A percentile compares a stretch with the other conserved stretches of the same genome.
phyloP scores from a whole-genome alignment of 169 alveolate species.

The Gregarina niphandrodes region DNA sequence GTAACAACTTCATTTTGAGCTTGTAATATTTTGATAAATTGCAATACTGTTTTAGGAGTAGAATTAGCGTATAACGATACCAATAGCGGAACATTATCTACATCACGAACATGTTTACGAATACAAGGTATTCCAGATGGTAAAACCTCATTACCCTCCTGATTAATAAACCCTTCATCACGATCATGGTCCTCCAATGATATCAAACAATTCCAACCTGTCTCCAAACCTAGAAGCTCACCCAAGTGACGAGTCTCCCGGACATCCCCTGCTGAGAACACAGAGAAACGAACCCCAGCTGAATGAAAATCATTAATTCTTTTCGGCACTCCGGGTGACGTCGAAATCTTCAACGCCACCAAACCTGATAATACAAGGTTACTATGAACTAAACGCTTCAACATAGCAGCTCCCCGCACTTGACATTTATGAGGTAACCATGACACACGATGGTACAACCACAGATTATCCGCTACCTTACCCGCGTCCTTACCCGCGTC shows the following conservation, averaged over 20 bases:
- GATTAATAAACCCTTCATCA: slow-evolving; percentile 10
- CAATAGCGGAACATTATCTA: slow-evolving; percentile 19
- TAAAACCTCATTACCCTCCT: slow-evolving; percentile 22
- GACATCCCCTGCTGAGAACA: slow-evolving; percentile 35
- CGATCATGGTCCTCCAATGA: slow-evolving; percentile 7
- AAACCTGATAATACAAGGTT: background rate
- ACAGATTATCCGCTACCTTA: too few relatives aligned
- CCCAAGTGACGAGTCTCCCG: slow-evolving; percentile 31
- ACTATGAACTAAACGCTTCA: background rate
- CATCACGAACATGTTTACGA: slow-evolving; percentile 18
- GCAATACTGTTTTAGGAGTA: slow-evolving; percentile 18
- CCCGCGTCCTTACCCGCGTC: too few relatives aligned
- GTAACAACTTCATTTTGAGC: slow-evolving; percentile 25
- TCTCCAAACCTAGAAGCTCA: slow-evolving; percentile 36
- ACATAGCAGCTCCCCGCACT: background rate
- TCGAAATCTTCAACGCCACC: background rate
- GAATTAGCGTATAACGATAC: slow-evolving; percentile 23
- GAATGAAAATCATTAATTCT: slow-evolving; percentile 1
- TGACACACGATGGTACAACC: too few relatives aligned
- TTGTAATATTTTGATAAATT: slow-evolving; percentile 22
- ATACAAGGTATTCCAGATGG: slow-evolving; percentile 28
- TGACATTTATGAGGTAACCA: too few relatives aligned
- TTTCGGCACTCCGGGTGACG: background rate
- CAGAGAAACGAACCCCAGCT: slow-evolving; percentile 40
- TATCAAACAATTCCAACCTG: slow-evolving; percentile 45